Evolutionary conservation across 768 basidiomycete species (phyloP).

Genomic region (Phlegmacium glaucopus): DNA sequence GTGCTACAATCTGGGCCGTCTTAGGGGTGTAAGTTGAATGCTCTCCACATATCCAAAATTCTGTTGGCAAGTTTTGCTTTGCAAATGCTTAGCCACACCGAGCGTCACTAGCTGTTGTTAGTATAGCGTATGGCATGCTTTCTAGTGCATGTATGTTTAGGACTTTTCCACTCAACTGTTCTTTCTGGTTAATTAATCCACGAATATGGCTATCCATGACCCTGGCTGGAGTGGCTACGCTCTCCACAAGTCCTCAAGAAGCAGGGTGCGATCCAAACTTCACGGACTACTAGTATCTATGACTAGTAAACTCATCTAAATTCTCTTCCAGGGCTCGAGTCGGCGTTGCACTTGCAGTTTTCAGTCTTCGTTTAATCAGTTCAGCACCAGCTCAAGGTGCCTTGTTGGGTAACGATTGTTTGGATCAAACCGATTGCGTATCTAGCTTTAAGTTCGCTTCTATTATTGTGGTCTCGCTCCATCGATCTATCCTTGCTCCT

Average conservation of each 20-base stretch:
- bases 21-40: constrained; percentile 27
- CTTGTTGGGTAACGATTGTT: constrained; percentile 17
- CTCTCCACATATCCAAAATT: background rate
- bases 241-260: constrained; percentile 30
- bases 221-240: constrained; percentile 25
- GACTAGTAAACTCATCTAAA: no score
- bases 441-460: constrained; percentile 24
- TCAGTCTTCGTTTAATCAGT: constrained; percentile 27
- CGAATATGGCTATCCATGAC: constrained; percentile 34
- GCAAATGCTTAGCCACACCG: constrained; percentile 19
- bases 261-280: constrained; percentile 24
- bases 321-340: constrained; percentile 25
- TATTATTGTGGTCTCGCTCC: no score
- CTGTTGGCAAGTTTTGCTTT: background rate
- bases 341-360: constrained; percentile 28
- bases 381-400: constrained; percentile 34
- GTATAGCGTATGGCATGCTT: constrained; percentile 40
- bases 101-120: constrained; percentile 32
- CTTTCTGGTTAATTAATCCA: no score
- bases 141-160: constrained; percentile 37
- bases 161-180: no score
- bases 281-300: background rate
- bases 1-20: constrained; percentile 35
- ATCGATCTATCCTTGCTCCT: no score
- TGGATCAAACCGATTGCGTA: constrained; percentile 31